Evolutionary conservation across 1,284 basidiomycete genomes (phyloP).

Genomic region (Crucibulum parvulum): DNA sequence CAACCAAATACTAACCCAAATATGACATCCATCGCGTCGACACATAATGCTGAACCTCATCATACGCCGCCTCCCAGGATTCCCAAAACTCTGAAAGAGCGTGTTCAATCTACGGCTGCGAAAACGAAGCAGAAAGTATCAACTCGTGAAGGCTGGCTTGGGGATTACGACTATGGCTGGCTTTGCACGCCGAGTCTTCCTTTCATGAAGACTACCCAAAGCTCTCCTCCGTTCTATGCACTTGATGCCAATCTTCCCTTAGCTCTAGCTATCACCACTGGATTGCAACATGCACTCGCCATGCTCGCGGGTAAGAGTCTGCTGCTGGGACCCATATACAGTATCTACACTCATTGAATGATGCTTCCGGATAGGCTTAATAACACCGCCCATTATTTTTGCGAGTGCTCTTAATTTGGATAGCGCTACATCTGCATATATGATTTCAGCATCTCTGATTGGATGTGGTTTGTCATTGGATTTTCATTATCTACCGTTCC

Average conservation of each 20-base stretch:
- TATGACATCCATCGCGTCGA: too few relatives aligned
- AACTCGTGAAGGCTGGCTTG: slow-evolving; percentile 72
- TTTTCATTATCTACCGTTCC: neutral
- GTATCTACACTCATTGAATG: neutral
- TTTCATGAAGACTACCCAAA: slow-evolving; percentile 44
- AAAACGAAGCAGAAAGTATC: slow-evolving; percentile 39
- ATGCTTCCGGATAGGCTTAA: slow-evolving; percentile 33
- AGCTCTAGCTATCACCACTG: slow-evolving; percentile 69
- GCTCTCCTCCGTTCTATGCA: slow-evolving; percentile 75
- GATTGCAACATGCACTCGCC: slow-evolving; percentile 81
- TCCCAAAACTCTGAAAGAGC: too few relatives aligned
- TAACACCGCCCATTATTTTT: slow-evolving; percentile 85
- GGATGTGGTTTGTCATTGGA: slow-evolving; percentile 60
- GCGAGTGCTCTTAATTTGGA: slow-evolving; percentile 68
- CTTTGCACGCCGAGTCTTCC: slow-evolving; percentile 72
- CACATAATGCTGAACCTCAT: too few relatives aligned
- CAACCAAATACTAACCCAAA: too few relatives aligned
- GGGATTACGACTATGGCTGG: slow-evolving; percentile 81
- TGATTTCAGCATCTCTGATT: slow-evolving; percentile 85
- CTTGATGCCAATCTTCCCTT: slow-evolving; percentile 75
- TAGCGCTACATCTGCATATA: slow-evolving; percentile 69
- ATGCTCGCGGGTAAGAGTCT: slow-evolving; percentile 71
- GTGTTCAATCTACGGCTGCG: too few relatives aligned
- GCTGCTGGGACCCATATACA: neutral
- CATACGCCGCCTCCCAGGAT: too few relatives aligned